Evolutionary conservation across 495 filamentous ascomycete species (phyloP), one percentile per base, ranked within the genome.

Genomic region (Aspergillus sparsus): DNA sequence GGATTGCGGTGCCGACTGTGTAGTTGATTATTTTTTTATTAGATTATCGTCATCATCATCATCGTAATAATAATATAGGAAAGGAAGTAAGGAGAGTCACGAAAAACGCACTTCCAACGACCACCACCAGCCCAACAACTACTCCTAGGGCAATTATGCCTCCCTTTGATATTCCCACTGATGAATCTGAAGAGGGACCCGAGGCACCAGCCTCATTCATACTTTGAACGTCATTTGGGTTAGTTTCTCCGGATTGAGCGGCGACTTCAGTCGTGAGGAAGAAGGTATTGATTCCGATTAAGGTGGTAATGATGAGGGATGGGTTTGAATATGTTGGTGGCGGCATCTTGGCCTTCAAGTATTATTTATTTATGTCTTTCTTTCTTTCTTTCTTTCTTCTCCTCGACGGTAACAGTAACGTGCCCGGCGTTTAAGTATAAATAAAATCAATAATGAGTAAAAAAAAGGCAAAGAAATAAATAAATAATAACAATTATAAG

Each of bases 1-100:
- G 76, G 39, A 75, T 62, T 4, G 76, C 71, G 0, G 78, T 77
- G 37, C 66, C 68, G 46, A 77, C 80, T 83, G 54, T 21, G 62
- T 16, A 27, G 18, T 2, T 49, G 18, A 21, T 54, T 18, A 60
- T 41, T 33, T 49, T 31, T 51, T n/a, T 5, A 32, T 11, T 13
- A 11, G 21, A 1, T 27, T 32, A 13, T 34, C 0, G 12, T n/a
- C n/a, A n/a, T n/a, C n/a, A n/a, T n/a, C n/a, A n/a, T n/a, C n/a
- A 51, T 34, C 9, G 18, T 18, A 21, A 18, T n/a, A 31, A 31
- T 37, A 46, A 11, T 15, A 1, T 7, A 45, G 6, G 8, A 5
- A 18, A 0, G 13, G 16, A 13, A 7, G 9, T 31, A 16, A 36
- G 33, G 12, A 39, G 47, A 37, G 27, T 21, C 6, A 27, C 34